These are phyloP conservation scores for Monosporascus sp. DNA, from an alignment of 2,329 filamentous ascomycete species.

Conservation along the genomic window DNA sequence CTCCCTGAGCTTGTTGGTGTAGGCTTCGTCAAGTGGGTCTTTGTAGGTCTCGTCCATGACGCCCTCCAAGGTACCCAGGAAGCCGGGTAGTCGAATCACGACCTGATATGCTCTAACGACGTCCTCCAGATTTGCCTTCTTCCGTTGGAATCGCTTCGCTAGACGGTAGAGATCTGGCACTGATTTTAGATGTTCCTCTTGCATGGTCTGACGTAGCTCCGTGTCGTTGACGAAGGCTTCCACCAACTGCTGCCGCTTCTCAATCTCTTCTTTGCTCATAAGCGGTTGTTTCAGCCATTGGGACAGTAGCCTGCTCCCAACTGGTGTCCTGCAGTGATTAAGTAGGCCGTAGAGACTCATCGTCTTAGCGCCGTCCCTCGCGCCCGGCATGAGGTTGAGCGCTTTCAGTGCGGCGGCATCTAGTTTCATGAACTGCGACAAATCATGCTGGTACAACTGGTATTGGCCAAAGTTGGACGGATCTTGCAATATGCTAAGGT, in stretches of 20 bases:
- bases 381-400: slow-evolving; percentile 94
- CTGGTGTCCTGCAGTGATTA: slow-evolving; percentile 96
- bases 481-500: slow-evolving; percentile 85
- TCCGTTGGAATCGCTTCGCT: slow-evolving; percentile 90
- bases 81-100: slow-evolving; percentile 82
- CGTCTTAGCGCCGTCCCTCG: slow-evolving; percentile 88
- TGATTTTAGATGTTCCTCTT: slow-evolving; percentile 88
- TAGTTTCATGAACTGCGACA: slow-evolving; percentile 97
- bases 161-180: slow-evolving; percentile 93
- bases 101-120: slow-evolving; percentile 95
- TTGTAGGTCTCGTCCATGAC: slow-evolving; percentile 96
- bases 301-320: slow-evolving; percentile 81
- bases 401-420: slow-evolving; percentile 92
- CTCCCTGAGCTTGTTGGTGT: slow-evolving; percentile 75
- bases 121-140: slow-evolving; percentile 86
- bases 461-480: slow-evolving; percentile 95
- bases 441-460: slow-evolving; percentile 92
- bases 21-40: slow-evolving; percentile 77
- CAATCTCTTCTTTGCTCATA: slow-evolving; percentile 85
- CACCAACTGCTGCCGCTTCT: slow-evolving; percentile 86
- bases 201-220: slow-evolving; percentile 88
- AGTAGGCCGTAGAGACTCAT: slow-evolving; percentile 95
- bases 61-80: slow-evolving; percentile 81
- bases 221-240: slow-evolving; percentile 94
- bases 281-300: slow-evolving; percentile 98